phyloP scores from a whole-genome alignment of 2,329 filamentous ascomycete genomes.

The Fusarium nematophilum region DNA sequence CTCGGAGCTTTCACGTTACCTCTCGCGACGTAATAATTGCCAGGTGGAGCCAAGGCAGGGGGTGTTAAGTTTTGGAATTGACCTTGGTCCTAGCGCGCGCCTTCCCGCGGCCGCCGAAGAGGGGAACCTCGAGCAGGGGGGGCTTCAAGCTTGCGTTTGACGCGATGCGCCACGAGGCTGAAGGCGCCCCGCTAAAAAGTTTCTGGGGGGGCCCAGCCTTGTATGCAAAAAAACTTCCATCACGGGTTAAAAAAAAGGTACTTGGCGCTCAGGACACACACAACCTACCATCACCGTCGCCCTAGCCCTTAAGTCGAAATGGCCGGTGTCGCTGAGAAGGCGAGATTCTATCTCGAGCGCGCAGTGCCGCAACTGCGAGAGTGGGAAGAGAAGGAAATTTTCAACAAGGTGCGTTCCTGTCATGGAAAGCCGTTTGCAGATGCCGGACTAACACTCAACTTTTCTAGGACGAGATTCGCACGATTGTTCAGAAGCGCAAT shows the following conservation, averaged over 20 bases:
- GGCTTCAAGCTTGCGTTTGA: conserved; percentile 1
- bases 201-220: conserved; percentile 26
- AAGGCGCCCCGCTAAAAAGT: conserved; percentile 33
- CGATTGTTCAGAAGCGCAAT: conserved; percentile 89
- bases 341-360: conserved; percentile 93
- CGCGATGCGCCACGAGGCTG: conserved; percentile 24
- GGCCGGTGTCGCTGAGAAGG: conserved; percentile 91
- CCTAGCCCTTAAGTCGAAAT: conserved; percentile 57
- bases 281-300: neutral
- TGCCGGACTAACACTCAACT: conserved; percentile 15
- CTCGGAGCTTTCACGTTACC: conserved; percentile 44
- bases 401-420: conserved; percentile 72
- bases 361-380: conserved; percentile 92
- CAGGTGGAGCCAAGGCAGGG: conserved; percentile 30
- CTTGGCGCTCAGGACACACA: neutral
- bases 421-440: too few relatives aligned
- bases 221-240: conserved; percentile 32
- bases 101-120: conserved; percentile 33
- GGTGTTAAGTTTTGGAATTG: conserved; percentile 29
- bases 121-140: neutral
- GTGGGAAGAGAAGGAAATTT: conserved; percentile 91
- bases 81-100: conserved; percentile 35
- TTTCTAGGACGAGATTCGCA: conserved; percentile 83
- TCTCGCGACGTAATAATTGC: conserved; percentile 43
- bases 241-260: neutral